Percentiles rank a stretch among this genome's conserved stretches.
Conservation (phyloP, 345 rosid genomes). For the Durio zibethinus region DNA sequence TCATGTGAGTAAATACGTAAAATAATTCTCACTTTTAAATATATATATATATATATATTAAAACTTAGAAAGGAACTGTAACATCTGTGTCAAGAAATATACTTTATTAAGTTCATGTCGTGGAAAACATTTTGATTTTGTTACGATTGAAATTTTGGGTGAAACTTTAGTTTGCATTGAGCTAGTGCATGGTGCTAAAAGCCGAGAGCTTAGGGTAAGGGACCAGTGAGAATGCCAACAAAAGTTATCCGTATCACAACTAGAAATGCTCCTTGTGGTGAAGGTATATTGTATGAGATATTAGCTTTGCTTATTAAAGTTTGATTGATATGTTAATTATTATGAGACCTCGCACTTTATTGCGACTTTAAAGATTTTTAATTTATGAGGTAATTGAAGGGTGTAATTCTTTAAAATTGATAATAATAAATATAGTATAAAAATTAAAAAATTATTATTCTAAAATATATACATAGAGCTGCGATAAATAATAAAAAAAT, state of each 20-base stretch:
- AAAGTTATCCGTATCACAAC: slow-evolving; percentile 46
- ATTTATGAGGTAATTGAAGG: too few species aligned
- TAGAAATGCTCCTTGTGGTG: slow-evolving; percentile 50
- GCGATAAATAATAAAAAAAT: too few species aligned
- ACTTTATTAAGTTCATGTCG: not conserved
- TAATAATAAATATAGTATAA: too few species aligned
- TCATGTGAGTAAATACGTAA: slow-evolving; percentile 28
- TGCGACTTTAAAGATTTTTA: too few species aligned
- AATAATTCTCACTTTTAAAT: slow-evolving; percentile 43
- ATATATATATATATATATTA: too few species aligned
- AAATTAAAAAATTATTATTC: too few species aligned
- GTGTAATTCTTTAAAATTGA: too few species aligned
- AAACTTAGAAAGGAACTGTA: slow-evolving; percentile 36
- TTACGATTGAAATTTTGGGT: not conserved
- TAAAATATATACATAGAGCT: too few species aligned
- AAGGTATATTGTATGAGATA: slow-evolving; percentile 26
- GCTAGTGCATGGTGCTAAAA: slow-evolving; percentile 45
- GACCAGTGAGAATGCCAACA: slow-evolving; percentile 50
- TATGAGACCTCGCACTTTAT: too few species aligned
- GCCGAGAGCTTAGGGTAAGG: slow-evolving; percentile 42
- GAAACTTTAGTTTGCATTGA: slow-evolving; percentile 34
- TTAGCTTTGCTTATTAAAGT: not conserved
- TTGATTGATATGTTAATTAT: too few species aligned
- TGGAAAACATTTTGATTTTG: not conserved
- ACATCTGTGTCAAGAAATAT: not conserved